Evolutionary conservation across 106 monocot genomes (phyloP).

Genomic region (Posidonia australis): DNA sequence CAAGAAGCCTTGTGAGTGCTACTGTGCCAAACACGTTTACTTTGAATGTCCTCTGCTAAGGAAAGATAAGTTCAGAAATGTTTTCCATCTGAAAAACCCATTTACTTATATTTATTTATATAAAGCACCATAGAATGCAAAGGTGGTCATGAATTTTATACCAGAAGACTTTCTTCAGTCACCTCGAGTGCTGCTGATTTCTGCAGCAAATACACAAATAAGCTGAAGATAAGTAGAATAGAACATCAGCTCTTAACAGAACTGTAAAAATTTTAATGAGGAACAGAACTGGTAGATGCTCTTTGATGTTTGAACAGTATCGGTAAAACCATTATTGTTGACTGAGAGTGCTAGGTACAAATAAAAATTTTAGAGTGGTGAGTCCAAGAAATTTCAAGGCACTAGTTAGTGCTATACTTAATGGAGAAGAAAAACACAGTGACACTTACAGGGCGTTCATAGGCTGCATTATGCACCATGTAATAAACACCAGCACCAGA

Average conservation of each 20-base stretch:
- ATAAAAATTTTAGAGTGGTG: too few relatives aligned
- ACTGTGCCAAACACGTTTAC: constrained; percentile 84
- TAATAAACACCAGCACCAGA: constrained; percentile 61
- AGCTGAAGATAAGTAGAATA: neutral
- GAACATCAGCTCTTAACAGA: too few relatives aligned
- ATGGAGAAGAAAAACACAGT: constrained; percentile 7
- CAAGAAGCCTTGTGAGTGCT: constrained; percentile 70
- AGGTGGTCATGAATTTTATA: neutral
- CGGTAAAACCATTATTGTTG: too few relatives aligned
- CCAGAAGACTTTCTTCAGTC: constrained; percentile 14
- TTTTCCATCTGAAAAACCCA: too few relatives aligned
- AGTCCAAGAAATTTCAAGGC: too few relatives aligned
- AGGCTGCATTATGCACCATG: constrained; percentile 98
- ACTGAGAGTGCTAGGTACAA: too few relatives aligned
- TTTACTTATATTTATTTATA: too few relatives aligned
- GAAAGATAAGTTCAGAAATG: neutral
- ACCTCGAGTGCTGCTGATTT: constrained; percentile 22
- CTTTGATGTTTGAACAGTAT: too few relatives aligned
- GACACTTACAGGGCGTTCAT: constrained; percentile 65
- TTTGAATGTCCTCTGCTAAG: constrained; percentile 54
- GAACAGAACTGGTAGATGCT: too few relatives aligned
- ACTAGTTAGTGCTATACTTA: neutral
- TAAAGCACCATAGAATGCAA: neutral
- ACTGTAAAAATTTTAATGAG: too few relatives aligned
- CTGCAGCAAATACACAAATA: constrained; percentile 9